These are phyloP conservation scores for Austroboletus eburneus DNA, from an alignment of 768 basidiomycete genomes.

Conservation along the genomic window DNA sequence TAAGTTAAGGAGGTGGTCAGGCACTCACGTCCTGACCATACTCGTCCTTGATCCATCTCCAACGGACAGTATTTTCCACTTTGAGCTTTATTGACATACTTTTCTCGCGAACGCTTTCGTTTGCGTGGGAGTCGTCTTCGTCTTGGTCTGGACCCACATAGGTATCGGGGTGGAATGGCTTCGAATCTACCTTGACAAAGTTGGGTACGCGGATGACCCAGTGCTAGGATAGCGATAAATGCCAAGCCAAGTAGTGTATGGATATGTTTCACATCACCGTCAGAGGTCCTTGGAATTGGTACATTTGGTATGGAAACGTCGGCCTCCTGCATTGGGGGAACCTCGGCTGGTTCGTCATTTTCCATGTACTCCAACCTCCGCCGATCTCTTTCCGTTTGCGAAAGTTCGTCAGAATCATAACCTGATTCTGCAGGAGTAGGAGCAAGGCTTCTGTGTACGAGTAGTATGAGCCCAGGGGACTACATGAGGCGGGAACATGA, in stretches of 20 bases:
- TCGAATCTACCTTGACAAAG: slow-evolving; percentile 84
- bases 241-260: background rate
- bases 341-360: slow-evolving; percentile 60
- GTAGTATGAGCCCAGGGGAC: slow-evolving; percentile 16
- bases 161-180: slow-evolving; percentile 84
- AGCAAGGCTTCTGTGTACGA: slow-evolving; percentile 33
- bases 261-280: slow-evolving; percentile 63
- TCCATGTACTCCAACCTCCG: slow-evolving; percentile 80
- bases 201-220: slow-evolving; percentile 96
- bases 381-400: slow-evolving; percentile 51
- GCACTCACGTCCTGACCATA: slow-evolving; percentile 69
- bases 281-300: slow-evolving; percentile 73
- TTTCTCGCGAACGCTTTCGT: slow-evolving; percentile 65
- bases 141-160: slow-evolving; percentile 83
- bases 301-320: slow-evolving; percentile 83
- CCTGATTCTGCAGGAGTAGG: slow-evolving; percentile 39
- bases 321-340: slow-evolving; percentile 59
- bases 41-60: slow-evolving; percentile 87
- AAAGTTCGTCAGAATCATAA: slow-evolving; percentile 63
- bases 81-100: slow-evolving; percentile 83
- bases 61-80: slow-evolving; percentile 92
- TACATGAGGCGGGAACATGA: slow-evolving; percentile 3
- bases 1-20: background rate
- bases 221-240: slow-evolving; percentile 37
- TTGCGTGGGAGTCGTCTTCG: slow-evolving; percentile 53